phyloP scores from a whole-genome alignment of 306 rosid species.

The Fragaria vesca region DNA sequence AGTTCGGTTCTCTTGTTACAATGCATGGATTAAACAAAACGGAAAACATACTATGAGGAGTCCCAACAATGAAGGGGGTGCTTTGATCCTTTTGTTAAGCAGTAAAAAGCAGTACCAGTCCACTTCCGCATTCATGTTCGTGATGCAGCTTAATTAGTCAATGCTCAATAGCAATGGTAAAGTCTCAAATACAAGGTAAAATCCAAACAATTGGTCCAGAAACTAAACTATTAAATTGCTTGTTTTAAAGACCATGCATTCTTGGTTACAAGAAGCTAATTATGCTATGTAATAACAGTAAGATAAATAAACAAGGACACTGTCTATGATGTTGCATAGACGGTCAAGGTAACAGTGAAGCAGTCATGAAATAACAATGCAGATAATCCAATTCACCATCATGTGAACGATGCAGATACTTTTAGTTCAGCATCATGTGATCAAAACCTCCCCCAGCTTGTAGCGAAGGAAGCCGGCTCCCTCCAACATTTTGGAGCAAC shows the following conservation, averaged over 20 bases:
- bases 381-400: slow-evolving; percentile 34
- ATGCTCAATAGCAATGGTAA: background rate
- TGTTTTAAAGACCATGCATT: background rate
- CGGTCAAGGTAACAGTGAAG: background rate
- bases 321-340: background rate
- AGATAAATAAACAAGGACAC: background rate
- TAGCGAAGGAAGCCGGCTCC: slow-evolving; percentile 39
- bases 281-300: slow-evolving; percentile 5
- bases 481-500: slow-evolving; percentile 65
- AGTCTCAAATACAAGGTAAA: background rate
- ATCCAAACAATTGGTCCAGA: background rate
- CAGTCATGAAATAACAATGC: background rate
- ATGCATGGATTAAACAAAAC: background rate
- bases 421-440: slow-evolving; percentile 45
- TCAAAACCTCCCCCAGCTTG: slow-evolving; percentile 65
- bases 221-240: background rate
- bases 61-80: background rate
- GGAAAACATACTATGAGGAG: background rate
- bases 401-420: slow-evolving; percentile 6
- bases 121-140: background rate
- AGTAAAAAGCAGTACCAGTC: background rate
- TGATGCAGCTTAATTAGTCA: background rate
- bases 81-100: background rate
- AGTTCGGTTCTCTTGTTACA: too few relatives aligned
- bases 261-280: background rate